Evolutionary conservation across 805 yeast genomes (phyloP).

Genomic region (Isabelozyma rhagii): DNA sequence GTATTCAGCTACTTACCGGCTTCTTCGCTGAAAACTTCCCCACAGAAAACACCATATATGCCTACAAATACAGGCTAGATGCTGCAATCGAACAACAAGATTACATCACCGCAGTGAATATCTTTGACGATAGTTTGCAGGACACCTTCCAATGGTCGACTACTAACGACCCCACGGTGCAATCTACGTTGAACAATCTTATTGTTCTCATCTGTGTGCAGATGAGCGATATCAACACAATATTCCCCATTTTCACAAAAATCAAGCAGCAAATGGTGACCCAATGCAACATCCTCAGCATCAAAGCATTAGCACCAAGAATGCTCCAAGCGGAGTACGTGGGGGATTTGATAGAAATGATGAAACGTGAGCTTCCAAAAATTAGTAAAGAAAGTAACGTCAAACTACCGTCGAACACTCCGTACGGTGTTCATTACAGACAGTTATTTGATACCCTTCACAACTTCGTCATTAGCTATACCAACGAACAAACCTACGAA

Average conservation of each 20-base stretch:
- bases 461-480: constrained; percentile 26
- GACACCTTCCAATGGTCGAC: constrained; percentile 19
- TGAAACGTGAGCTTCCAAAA: constrained; percentile 37
- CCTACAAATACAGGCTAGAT: constrained; percentile 29
- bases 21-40: constrained; percentile 7
- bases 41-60: constrained; percentile 14
- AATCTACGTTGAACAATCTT: constrained; percentile 43
- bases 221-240: constrained; percentile 17
- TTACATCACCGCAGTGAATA: constrained; percentile 17
- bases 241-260: constrained; percentile 31
- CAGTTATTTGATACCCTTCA: constrained; percentile 27
- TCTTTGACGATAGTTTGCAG: constrained; percentile 30
- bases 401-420: constrained; percentile 24
- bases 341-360: constrained; percentile 40
- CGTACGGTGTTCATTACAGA: constrained; percentile 22
- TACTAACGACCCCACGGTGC: constrained; percentile 31
- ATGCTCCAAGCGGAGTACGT: constrained; percentile 35
- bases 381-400: constrained; percentile 25
- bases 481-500: constrained; percentile 28
- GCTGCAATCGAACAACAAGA: constrained; percentile 17
- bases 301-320: constrained; percentile 21
- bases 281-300: constrained; percentile 23
- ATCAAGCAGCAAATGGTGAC: constrained; percentile 35
- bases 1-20: constrained; percentile 10
- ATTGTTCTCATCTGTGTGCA: constrained; percentile 32